Conservation (phyloP, 305 asterid species). For the Rubia balearica region DNA sequence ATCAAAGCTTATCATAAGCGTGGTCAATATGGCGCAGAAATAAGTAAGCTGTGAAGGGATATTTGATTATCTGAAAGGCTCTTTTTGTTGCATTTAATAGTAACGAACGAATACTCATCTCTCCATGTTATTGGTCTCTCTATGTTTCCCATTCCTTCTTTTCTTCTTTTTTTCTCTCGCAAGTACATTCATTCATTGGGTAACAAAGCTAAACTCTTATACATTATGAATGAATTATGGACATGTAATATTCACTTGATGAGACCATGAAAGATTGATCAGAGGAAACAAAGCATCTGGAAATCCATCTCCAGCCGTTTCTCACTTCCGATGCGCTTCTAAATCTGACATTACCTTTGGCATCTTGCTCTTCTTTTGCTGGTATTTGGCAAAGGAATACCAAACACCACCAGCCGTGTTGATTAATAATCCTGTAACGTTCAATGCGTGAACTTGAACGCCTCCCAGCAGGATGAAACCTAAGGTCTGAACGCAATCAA, state of each 20-base stretch:
- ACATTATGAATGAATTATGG: neutral
- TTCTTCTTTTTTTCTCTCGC: neutral
- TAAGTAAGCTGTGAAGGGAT: neutral
- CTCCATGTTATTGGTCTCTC: neutral
- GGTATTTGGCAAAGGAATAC: constrained; percentile 81
- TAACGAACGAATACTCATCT: neutral
- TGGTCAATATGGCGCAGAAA: no score
- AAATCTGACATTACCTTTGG: constrained; percentile 49
- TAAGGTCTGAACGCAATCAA: constrained; percentile 43
- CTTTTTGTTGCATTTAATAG: no score
- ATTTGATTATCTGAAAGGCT: no score
- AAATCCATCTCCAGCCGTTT: neutral
- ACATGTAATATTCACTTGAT: neutral
- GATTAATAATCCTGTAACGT: constrained; percentile 73
- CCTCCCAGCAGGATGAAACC: constrained; percentile 89
- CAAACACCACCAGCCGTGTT: constrained; percentile 88
- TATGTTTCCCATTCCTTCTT: neutral
- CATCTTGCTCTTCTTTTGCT: constrained; percentile 59
- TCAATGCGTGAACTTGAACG: constrained; percentile 73
- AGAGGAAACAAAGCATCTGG: neutral
- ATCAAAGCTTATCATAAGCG: no score
- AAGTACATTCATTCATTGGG: constrained; percentile 2
- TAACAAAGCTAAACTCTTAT: neutral
- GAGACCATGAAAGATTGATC: neutral
- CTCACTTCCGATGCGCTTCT: constrained; percentile 42